Percentiles rank a stretch among this genome's conserved stretches.
These are phyloP conservation scores for Sporothrix globosa DNA, from an alignment of 2,329 filamentous ascomycete genomes.

Conservation along the genomic window DNA sequence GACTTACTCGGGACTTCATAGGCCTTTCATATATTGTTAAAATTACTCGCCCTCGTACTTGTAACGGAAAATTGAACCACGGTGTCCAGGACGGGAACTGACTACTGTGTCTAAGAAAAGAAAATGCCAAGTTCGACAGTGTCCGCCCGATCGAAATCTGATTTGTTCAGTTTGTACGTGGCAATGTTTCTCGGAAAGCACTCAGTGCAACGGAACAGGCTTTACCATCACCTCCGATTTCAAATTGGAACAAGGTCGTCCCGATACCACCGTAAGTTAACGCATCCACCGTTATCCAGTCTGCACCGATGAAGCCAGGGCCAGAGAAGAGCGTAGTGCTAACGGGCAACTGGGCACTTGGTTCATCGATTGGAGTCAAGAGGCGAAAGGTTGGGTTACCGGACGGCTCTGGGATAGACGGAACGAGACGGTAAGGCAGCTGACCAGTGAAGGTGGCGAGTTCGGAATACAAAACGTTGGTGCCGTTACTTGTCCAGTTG, in stretches of 20 bases:
- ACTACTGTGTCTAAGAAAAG: too few relatives aligned
- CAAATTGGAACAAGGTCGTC: constrained; percentile 5
- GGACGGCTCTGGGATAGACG: background rate
- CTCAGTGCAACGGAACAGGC: background rate
- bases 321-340: constrained; percentile 22
- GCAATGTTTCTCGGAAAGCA: background rate
- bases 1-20: too few relatives aligned
- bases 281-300: constrained; percentile 45
- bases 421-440: constrained; percentile 30
- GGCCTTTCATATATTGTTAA: too few relatives aligned
- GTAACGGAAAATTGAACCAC: too few relatives aligned
- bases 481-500: constrained; percentile 48
- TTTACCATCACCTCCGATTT: background rate
- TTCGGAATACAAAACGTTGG: constrained; percentile 43
- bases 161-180: too few relatives aligned
- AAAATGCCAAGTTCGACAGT: too few relatives aligned
- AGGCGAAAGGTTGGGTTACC: background rate
- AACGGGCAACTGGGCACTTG: constrained; percentile 15
- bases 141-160: too few relatives aligned
- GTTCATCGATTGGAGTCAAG: constrained; percentile 6
- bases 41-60: too few relatives aligned
- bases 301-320: background rate
- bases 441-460: constrained; percentile 32
- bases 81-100: too few relatives aligned
- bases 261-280: constrained; percentile 8